A percentile compares a stretch with the other conserved stretches of the same genome.
Conservation (phyloP, 2,329 filamentous ascomycete species). For the Aspergillus sp. region DNA sequence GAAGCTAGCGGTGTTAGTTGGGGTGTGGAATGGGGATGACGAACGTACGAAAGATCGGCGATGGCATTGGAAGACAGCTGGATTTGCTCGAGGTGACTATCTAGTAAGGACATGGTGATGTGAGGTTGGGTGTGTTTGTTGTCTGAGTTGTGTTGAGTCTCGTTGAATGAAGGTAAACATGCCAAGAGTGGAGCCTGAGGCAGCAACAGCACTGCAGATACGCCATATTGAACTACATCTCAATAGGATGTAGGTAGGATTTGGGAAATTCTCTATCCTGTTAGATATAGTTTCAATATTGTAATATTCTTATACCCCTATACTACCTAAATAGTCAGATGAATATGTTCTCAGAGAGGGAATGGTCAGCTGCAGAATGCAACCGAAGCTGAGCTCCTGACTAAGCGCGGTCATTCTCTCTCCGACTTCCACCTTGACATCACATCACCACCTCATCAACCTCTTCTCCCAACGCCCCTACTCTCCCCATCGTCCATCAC, state of each 20-base stretch:
- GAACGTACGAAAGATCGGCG: constrained; percentile 65
- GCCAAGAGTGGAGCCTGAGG: neutral
- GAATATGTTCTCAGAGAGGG: no score
- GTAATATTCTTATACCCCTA: no score
- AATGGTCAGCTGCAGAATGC: no score
- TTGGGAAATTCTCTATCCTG: no score
- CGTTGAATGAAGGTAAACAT: neutral
- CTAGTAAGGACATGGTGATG: constrained; percentile 63
- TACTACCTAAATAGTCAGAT: no score
- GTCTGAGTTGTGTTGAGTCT: neutral
- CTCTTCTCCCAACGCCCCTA: constrained; percentile 9
- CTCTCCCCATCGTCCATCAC: constrained; percentile 17
- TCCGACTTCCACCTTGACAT: constrained; percentile 34
- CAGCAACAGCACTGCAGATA: no score
- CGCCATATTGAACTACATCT: no score
- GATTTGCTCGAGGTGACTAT: constrained; percentile 73
- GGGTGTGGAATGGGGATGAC: neutral
- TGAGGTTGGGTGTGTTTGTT: neutral
- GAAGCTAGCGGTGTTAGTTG: constrained; percentile 58
- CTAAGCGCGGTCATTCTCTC: constrained; percentile 34
- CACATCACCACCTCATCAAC: constrained; percentile 34
- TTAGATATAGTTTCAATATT: no score
- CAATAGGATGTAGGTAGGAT: no score
- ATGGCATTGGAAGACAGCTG: constrained; percentile 73
- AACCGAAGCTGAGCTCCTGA: constrained; percentile 21